Evolutionary conservation across 768 basidiomycete species (phyloP).

Genomic region (Clathrus columnatus): DNA sequence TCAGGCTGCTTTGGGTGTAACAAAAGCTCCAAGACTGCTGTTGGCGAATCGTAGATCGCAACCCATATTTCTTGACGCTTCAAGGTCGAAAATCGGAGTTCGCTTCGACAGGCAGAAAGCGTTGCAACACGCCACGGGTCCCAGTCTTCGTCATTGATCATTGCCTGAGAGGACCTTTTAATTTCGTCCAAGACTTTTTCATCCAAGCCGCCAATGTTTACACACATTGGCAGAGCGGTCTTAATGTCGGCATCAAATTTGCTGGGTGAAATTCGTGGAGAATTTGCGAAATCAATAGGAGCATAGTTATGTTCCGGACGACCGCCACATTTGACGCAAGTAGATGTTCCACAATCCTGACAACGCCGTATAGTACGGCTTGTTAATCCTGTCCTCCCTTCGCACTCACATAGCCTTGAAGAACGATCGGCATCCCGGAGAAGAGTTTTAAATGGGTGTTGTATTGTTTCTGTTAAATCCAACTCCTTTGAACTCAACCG

Average conservation of each 20-base stretch:
- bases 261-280: conserved; percentile 60
- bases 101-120: conserved; percentile 43
- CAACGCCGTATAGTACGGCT: conserved; percentile 59
- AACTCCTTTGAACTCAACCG: conserved; percentile 53
- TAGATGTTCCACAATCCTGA: conserved; percentile 64
- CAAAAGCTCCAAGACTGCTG: conserved; percentile 64
- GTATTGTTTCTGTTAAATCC: conserved; percentile 47
- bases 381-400: conserved; percentile 76
- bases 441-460: conserved; percentile 41
- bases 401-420: conserved; percentile 80
- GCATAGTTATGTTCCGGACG: conserved; percentile 79
- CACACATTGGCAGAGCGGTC: conserved; percentile 77
- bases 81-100: conserved; percentile 75
- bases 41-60: conserved; percentile 63
- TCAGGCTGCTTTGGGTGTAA: conserved; percentile 68
- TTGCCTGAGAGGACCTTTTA: conserved; percentile 28
- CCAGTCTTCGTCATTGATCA: conserved; percentile 55
- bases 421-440: conserved; percentile 59
- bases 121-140: conserved; percentile 60
- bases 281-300: conserved; percentile 39
- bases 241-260: conserved; percentile 73
- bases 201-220: conserved; percentile 47
- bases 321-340: conserved; percentile 82
- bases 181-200: conserved; percentile 44
- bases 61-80: conserved; percentile 88